Conservation (phyloP, 441 rosid genomes). For the Lepidium campestre region DNA sequence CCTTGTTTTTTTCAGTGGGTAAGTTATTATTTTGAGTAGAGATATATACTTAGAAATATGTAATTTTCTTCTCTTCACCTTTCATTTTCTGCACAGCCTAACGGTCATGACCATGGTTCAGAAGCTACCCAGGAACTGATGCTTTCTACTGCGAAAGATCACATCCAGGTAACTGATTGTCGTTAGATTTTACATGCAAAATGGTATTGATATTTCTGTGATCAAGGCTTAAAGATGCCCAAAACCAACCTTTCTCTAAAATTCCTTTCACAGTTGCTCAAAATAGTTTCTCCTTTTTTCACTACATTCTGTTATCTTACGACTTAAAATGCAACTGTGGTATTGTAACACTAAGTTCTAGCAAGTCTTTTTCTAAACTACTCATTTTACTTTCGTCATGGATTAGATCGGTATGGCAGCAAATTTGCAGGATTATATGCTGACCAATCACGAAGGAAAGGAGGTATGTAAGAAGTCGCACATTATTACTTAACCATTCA, state of each 20-base stretch:
- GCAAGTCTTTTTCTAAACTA: neutral
- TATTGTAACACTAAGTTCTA: neutral
- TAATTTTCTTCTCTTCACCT: constrained; percentile 8
- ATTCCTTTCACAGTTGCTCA: neutral
- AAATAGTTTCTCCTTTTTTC: neutral
- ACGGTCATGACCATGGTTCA: constrained; percentile 84
- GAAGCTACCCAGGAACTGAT: constrained; percentile 59
- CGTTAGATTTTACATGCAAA: neutral
- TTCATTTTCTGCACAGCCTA: constrained; percentile 47
- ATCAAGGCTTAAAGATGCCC: neutral
- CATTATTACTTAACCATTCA: neutral
- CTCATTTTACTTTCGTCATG: constrained; percentile 1
- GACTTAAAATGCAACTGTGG: neutral
- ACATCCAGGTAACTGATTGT: constrained; percentile 63
- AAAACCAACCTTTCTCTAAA: neutral
- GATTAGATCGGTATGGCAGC: constrained; percentile 87
- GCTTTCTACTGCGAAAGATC: constrained; percentile 82
- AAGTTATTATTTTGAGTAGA: neutral
- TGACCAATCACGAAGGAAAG: constrained; percentile 58
- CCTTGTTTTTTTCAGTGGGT: neutral
- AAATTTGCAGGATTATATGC: constrained; percentile 72
- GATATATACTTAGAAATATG: neutral
- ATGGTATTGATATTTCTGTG: neutral
- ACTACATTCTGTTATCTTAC: neutral
- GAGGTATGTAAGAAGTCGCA: constrained; percentile 41